A percentile compares a stretch with the other conserved stretches of the same genome.
These are phyloP conservation scores for Emydomyces testavorans DNA, from an alignment of 2,329 filamentous ascomycete species.

Conservation along the genomic window DNA sequence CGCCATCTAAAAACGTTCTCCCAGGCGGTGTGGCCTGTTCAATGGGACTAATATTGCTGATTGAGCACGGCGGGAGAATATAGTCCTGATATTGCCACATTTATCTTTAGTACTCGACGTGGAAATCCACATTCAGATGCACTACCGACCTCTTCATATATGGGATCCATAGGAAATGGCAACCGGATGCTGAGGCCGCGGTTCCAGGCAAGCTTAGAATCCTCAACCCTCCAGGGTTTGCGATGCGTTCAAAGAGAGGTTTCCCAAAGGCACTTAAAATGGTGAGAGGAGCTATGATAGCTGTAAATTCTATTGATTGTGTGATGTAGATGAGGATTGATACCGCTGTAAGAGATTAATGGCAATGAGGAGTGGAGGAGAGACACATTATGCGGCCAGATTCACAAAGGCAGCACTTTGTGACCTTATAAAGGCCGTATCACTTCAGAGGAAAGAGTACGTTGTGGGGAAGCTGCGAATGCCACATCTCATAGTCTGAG, in stretches of 20 bases:
- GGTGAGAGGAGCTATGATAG: neutral
- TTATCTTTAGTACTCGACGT: too few relatives aligned
- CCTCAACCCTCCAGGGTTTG: too few relatives aligned
- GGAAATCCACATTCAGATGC: neutral
- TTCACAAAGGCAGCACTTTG: too few relatives aligned
- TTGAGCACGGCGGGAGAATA: neutral
- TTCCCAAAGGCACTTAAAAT: too few relatives aligned
- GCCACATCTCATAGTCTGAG: too few relatives aligned
- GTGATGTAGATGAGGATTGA: neutral
- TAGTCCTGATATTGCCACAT: neutral
- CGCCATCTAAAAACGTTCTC: constrained; percentile 13
- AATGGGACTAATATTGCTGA: neutral
- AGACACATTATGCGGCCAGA: neutral
- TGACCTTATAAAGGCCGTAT: too few relatives aligned
- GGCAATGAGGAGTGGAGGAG: neutral
- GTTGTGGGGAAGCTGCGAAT: too few relatives aligned
- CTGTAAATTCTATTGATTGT: neutral
- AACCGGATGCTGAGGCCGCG: neutral
- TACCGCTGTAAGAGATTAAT: neutral
- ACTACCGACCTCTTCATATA: neutral
- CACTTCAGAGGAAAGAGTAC: too few relatives aligned
- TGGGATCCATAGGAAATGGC: neutral
- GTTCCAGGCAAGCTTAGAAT: neutral
- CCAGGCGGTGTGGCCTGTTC: constrained; percentile 1
- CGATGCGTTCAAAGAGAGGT: too few relatives aligned